A percentile compares a stretch with the other conserved stretches of the same genome.
Conservation (phyloP, 1,139 yeast genomes). For the Kodamaea plutei region DNA sequence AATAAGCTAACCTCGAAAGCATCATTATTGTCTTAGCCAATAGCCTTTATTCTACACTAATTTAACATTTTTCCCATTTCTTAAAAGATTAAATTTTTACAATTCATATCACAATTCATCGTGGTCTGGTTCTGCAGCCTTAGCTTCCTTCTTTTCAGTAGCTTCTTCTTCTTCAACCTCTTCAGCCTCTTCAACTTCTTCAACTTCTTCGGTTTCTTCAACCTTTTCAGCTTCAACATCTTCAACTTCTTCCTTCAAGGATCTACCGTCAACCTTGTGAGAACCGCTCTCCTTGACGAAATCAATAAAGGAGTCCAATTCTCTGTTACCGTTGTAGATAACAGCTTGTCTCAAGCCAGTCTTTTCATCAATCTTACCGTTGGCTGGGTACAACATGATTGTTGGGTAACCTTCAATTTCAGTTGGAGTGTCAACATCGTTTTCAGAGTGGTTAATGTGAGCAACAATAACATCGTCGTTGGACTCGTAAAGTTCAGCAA, state of each 20-base stretch:
- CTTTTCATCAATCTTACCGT: conserved; percentile 61
- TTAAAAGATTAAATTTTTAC: no score
- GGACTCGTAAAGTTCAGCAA: conserved; percentile 61
- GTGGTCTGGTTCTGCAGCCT: conserved; percentile 32
- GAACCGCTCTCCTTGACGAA: conserved; percentile 69
- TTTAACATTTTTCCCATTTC: no score
- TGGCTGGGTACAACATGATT: conserved; percentile 83
- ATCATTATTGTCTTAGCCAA: no score
- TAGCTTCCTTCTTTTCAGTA: conserved; percentile 18
- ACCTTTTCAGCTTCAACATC: conserved; percentile 20
- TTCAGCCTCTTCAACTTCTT: conserved; percentile 14
- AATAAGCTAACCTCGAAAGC: no score
- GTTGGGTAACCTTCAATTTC: conserved; percentile 93
- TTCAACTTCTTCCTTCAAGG: conserved; percentile 30
- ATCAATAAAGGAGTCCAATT: conserved; percentile 62
- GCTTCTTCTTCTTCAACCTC: conserved; percentile 33
- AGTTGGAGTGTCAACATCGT: conserved; percentile 69
- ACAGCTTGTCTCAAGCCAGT: conserved; percentile 60
- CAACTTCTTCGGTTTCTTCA: conserved; percentile 11
- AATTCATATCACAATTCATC: conserved; percentile 38
- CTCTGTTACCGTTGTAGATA: conserved; percentile 67
- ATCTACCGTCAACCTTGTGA: conserved; percentile 50
- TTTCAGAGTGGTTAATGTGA: conserved; percentile 82
- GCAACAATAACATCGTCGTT: conserved; percentile 63
- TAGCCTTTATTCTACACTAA: no score